Evolutionary conservation across 129 eudicot genomes (phyloP).

Genomic region (Flaveria sonorensis): DNA sequence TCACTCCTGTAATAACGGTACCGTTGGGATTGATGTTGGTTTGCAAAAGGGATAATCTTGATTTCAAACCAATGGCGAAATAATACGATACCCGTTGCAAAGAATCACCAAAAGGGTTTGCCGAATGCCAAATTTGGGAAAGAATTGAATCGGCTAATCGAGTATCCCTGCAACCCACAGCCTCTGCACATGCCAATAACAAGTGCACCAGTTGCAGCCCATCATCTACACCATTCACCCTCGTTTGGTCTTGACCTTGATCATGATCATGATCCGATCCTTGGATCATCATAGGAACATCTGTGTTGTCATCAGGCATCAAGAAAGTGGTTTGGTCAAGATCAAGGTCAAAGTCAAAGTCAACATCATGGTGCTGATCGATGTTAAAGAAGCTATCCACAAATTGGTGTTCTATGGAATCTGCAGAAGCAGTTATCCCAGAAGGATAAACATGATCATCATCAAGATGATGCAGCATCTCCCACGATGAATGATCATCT

Average conservation of each 20-base stretch:
- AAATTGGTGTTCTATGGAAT: conserved; percentile 46
- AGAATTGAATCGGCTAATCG: conserved; percentile 55
- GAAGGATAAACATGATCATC: conserved; percentile 25
- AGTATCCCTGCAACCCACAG: conserved; percentile 70
- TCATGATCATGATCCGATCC: conserved; percentile 21
- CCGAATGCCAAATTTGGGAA: conserved; percentile 51
- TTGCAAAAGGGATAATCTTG: conserved; percentile 55
- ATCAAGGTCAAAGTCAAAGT: conserved; percentile 20
- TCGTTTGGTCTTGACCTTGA: conserved; percentile 24
- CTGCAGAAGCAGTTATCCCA: conserved; percentile 14
- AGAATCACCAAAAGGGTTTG: conserved; percentile 63
- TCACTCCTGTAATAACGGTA: conserved; percentile 20
- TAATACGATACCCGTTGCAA: conserved; percentile 62
- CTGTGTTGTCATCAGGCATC: conserved; percentile 29
- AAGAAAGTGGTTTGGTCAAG: conserved; percentile 26
- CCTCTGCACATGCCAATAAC: conserved; percentile 76
- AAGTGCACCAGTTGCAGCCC: conserved; percentile 70
- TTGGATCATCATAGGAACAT: conserved; percentile 43
- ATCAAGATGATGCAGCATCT: conserved; percentile 20
- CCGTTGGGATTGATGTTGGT: conserved; percentile 45
- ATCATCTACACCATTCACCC: conserved; percentile 49
- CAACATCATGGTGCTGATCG: conserved; percentile 36
- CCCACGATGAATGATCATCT: conserved; percentile 34
- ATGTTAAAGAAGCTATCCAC: conserved; percentile 59
- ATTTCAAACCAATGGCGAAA: conserved; percentile 57